phyloP scores from a whole-genome alignment of 78 protist species.

The Goniomonas avonlea region DNA sequence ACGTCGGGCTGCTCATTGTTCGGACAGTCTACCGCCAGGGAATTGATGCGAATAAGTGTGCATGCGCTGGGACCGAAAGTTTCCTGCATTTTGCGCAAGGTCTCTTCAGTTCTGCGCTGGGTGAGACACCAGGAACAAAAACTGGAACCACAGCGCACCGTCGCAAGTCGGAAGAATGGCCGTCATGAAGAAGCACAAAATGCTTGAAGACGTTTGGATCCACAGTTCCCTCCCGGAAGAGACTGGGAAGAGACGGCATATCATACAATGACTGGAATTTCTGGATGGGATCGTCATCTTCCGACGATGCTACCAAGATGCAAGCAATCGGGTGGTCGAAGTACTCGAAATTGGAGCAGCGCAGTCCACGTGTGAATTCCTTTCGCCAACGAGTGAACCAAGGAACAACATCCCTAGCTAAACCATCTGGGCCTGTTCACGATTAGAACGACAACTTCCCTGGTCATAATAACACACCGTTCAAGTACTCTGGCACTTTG shows the following conservation, averaged over 20 bases:
- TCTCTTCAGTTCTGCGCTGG: no score
- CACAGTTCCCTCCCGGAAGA: neutral
- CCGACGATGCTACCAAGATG: neutral
- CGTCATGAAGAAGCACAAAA: conserved; percentile 11
- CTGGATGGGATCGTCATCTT: neutral
- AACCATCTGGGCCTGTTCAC: no score
- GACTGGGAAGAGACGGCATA: neutral
- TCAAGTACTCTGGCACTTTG: no score
- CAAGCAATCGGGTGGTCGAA: conserved; percentile 1
- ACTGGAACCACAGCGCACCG: no score
- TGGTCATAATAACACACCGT: no score
- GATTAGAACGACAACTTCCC: no score
- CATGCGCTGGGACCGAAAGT: neutral
- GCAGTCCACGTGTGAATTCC: conserved; percentile 1
- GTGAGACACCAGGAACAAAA: no score
- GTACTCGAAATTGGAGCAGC: neutral
- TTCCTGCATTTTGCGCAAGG: neutral
- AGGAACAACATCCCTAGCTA: neutral
- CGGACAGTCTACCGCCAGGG: neutral
- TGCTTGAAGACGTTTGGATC: conserved; percentile 9
- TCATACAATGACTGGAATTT: neutral
- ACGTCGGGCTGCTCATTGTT: neutral
- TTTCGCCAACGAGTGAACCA: neutral
- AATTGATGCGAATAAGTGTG: conserved; percentile 11
- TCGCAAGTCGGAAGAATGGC: no score